These are phyloP conservation scores for Pterulicium gracile DNA, from an alignment of 1,284 basidiomycete species.

Conservation along the genomic window DNA sequence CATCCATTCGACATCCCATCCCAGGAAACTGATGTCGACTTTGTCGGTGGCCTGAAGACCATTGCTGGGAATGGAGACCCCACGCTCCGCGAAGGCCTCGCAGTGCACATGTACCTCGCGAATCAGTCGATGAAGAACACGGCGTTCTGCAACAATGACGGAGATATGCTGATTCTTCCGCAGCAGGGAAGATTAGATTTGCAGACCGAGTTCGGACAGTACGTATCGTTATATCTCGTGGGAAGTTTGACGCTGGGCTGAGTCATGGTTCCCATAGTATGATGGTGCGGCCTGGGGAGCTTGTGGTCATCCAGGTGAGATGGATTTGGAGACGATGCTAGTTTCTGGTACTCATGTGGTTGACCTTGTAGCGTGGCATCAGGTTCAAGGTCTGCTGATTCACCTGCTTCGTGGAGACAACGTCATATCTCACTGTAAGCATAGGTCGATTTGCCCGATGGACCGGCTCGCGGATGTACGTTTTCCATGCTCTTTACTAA, in stretches of 20 bases:
- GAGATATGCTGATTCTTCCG: conserved; percentile 60
- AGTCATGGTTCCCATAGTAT: conserved; percentile 22
- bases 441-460: conserved; percentile 42
- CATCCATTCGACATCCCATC: conserved; percentile 47
- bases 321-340: too few relatives aligned
- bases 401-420: conserved; percentile 1
- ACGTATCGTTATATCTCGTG: conserved; percentile 12
- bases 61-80: conserved; percentile 57
- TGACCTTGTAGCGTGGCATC: conserved; percentile 39
- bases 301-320: conserved; percentile 42
- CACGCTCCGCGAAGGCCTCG: conserved; percentile 47
- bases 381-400: conserved; percentile 41
- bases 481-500: conserved; percentile 3
- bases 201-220: conserved; percentile 62
- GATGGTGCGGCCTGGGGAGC: conserved; percentile 55
- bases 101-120: conserved; percentile 52
- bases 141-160: conserved; percentile 59
- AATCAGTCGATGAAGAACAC: conserved; percentile 53
- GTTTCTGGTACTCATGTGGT: too few relatives aligned
- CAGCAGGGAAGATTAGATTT: conserved; percentile 57
- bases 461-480: conserved; percentile 41
- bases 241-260: neutral
- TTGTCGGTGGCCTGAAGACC: conserved; percentile 54
- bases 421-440: neutral
- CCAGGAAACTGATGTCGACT: conserved; percentile 36